phyloP scores from a whole-genome alignment of 139 green algal species.

The Yamagishiella unicocca region DNA sequence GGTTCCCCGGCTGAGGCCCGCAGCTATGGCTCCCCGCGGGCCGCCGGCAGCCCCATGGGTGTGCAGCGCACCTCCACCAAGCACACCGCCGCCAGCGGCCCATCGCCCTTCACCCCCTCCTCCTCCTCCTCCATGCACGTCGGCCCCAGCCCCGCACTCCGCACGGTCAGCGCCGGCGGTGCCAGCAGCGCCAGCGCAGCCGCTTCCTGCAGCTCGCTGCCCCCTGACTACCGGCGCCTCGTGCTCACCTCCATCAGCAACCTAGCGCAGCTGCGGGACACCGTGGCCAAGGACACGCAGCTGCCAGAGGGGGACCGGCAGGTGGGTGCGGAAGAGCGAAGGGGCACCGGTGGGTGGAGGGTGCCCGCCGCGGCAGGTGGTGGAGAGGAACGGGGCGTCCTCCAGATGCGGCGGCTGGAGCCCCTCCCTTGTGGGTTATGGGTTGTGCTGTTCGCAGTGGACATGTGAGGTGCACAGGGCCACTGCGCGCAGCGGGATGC shows the following conservation, averaged over 20 bases:
- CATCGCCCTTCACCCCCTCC: neutral
- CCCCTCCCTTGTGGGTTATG: too few species aligned
- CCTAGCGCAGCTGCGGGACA: constrained; percentile 13
- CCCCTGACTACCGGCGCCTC: neutral
- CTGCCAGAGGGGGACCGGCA: too few species aligned
- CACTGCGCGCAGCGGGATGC: too few species aligned
- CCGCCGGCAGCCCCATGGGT: neutral
- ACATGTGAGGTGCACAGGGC: too few species aligned
- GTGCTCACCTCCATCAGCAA: neutral
- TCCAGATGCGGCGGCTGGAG: too few species aligned
- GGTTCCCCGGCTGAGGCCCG: too few species aligned
- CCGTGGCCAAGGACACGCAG: neutral
- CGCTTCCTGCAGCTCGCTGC: too few species aligned
- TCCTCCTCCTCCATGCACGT: neutral
- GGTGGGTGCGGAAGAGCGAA: too few species aligned
- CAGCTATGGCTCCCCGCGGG: neutral
- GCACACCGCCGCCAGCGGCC: neutral
- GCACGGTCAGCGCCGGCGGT: neutral
- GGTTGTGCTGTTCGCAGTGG: too few species aligned
- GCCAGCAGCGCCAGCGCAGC: neutral
- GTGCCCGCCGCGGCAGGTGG: too few species aligned
- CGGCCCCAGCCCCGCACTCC: neutral
- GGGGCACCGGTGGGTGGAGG: too few species aligned
- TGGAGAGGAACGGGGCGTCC: too few species aligned
- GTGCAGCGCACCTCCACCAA: constrained; percentile 23